These are phyloP conservation scores for Amylocystis lapponica DNA, from an alignment of 768 basidiomycete species.

Conservation along the genomic window DNA sequence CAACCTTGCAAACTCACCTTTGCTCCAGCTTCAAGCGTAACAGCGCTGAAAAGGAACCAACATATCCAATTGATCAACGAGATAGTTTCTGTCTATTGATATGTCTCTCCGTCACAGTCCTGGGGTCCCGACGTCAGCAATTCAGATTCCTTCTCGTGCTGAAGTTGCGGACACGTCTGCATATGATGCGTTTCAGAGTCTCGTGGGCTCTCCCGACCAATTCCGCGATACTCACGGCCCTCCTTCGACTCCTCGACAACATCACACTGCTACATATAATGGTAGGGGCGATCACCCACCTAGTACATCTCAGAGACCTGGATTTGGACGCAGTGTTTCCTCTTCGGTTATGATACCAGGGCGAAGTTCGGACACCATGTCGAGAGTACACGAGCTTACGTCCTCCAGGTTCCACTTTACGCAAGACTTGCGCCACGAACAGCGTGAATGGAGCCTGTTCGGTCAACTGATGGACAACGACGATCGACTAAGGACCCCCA, in stretches of 20 bases:
- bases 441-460: constrained; percentile 57
- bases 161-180: no score
- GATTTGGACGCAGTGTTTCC: constrained; percentile 11
- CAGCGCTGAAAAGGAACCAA: no score
- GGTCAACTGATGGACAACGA: constrained; percentile 67
- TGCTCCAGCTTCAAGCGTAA: no score
- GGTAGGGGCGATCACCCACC: not conserved
- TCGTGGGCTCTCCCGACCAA: constrained; percentile 15
- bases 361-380: constrained; percentile 2
- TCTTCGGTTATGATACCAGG: not conserved
- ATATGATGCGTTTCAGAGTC: not conserved
- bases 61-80: no score
- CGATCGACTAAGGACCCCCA: constrained; percentile 15
- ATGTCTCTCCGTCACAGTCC: no score
- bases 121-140: no score
- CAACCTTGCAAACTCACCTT: no score
- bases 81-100: no score
- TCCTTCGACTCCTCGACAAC: constrained; percentile 2
- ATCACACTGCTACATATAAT: not conserved
- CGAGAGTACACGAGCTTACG: constrained; percentile 9
- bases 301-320: not conserved
- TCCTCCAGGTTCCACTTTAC: constrained; percentile 5
- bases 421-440: constrained; percentile 1
- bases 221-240: not conserved
- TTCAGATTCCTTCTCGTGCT: no score